Evolutionary conservation across 148 eudicot genomes (phyloP).

Genomic region (Diospyros lotus): DNA sequence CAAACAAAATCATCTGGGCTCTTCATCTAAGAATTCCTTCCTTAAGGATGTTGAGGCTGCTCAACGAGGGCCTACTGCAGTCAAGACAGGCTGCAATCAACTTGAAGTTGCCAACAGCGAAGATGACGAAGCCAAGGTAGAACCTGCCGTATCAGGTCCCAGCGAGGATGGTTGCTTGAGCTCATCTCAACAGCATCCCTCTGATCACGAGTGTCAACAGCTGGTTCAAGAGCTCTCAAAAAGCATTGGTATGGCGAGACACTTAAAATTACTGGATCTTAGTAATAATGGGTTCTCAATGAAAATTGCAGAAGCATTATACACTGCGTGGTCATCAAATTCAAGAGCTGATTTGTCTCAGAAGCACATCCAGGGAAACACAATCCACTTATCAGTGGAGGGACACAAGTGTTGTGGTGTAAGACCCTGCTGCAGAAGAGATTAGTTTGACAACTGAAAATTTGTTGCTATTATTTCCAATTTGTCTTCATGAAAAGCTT

Average conservation of each 20-base stretch:
- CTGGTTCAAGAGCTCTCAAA: slow-evolving; percentile 37
- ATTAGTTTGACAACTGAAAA: slow-evolving; percentile 17
- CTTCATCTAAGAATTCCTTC: slow-evolving; percentile 18
- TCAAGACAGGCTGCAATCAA: slow-evolving; percentile 20
- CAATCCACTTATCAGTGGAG: slow-evolving; percentile 54
- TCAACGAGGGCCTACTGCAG: slow-evolving; percentile 16
- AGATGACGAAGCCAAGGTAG: slow-evolving; percentile 29
- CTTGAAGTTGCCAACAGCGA: slow-evolving; percentile 81
- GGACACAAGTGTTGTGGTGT: slow-evolving; percentile 58
- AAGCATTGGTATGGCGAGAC: slow-evolving; percentile 50
- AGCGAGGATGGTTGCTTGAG: slow-evolving; percentile 26
- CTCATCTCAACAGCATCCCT: slow-evolving; percentile 19
- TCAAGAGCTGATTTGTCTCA: slow-evolving; percentile 38
- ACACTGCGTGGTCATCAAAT: slow-evolving; percentile 53
- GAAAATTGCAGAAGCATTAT: slow-evolving; percentile 41
- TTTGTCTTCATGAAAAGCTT: too few species aligned
- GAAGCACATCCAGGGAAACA: slow-evolving; percentile 41
- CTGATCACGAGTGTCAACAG: slow-evolving; percentile 15
- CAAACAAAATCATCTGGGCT: slow-evolving; percentile 9
- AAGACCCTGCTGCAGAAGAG: slow-evolving; percentile 72
- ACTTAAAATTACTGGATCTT: slow-evolving; percentile 64
- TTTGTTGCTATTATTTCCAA: too few species aligned
- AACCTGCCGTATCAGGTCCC: slow-evolving; percentile 23
- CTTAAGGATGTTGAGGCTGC: slow-evolving; percentile 22
- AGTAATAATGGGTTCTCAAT: slow-evolving; percentile 65